phyloP scores from a whole-genome alignment of 495 filamentous ascomycete species.

The Melanomma pulvis-pyrius region DNA sequence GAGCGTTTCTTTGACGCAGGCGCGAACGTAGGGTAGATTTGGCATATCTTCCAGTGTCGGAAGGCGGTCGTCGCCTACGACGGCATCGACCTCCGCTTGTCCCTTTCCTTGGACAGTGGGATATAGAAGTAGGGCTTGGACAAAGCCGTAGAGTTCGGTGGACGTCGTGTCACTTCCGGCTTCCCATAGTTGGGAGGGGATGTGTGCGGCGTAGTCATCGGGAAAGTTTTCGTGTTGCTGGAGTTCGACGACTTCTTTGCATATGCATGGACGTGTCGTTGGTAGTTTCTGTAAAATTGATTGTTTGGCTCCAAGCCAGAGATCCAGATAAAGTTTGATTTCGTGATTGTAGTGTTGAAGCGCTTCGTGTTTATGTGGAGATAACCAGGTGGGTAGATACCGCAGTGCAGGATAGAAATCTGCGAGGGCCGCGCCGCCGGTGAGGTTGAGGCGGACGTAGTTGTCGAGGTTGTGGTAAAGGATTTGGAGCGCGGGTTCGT shows the following conservation, averaged over 20 bases:
- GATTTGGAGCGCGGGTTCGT: constrained; percentile 48
- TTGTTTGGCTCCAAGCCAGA: neutral
- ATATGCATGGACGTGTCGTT: neutral
- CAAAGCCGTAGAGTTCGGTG: constrained; percentile 32
- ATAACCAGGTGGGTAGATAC: neutral
- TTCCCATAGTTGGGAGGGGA: constrained; percentile 8
- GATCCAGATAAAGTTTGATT: constrained; percentile 7
- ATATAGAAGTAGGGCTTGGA: constrained; percentile 38
- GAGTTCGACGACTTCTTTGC: constrained; percentile 1
- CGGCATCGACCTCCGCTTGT: constrained; percentile 38
- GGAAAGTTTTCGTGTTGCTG: constrained; percentile 5
- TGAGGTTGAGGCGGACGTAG: neutral
- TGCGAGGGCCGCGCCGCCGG: neutral
- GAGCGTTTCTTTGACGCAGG: constrained; percentile 25
- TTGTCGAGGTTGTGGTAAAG: constrained; percentile 7
- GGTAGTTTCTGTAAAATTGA: neutral
- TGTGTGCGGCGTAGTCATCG: constrained; percentile 14
- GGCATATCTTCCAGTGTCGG: constrained; percentile 26
- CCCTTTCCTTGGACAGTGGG: constrained; percentile 28
- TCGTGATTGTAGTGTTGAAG: neutral
- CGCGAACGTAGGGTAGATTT: constrained; percentile 24
- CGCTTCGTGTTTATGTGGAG: neutral
- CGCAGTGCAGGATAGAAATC: neutral
- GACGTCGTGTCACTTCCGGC: constrained; percentile 36
- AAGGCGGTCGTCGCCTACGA: constrained; percentile 24